Evolutionary conservation across 345 rosid species (phyloP), one percentile per base, ranked within the genome.

Genomic region (Salix caprea): DNA sequence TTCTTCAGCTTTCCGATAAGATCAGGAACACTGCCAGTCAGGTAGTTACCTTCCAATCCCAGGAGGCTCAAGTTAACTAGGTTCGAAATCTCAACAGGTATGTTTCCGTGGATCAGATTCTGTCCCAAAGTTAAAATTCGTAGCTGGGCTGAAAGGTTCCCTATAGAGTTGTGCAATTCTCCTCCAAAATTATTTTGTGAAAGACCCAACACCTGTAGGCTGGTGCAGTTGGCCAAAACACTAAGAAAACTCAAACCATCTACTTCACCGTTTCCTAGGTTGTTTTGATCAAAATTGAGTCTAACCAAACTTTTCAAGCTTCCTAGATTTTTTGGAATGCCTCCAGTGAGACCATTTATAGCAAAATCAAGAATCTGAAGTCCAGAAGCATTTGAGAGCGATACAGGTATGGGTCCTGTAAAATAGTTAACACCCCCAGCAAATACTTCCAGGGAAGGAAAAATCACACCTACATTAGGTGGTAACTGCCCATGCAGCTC

Each of bases 321-420:
- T n/a, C 70, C 67, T 7, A 83, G 15, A 74, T 54, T 68, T 21
- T 3, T 28, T 2, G 84, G 82, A 46, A 78, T 24, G 5, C 66
- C 2, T 40, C 82, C 82, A 5, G 75, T 50, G 4, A 79, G 72
- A 70, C 71, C 37, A 70, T 79, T 79, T 65, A 15, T 16, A 21
- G 83, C 36, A 73, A 80, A 79, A 67, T 83, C 83, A 44, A 83
- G 30, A 23, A 80, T 21, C 74, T 21, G 32, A 80, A 80, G 86
- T 14, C 7, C 42, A 5, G 86, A 73, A 23, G 79, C 83, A 74
- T 83, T 83, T 6, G 78, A 16, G 39, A 83, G 67, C 10, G 83
- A 79, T 14, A 26, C 44, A 10, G 83, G 83, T 32, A 83, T 80
- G 4, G 70, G 36, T 15, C 83, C 83, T 2, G 79, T 80, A 48